Base-by-base conservation (phyloP, 345 rosid species). In the Eutrema heterophyllum region DNA sequence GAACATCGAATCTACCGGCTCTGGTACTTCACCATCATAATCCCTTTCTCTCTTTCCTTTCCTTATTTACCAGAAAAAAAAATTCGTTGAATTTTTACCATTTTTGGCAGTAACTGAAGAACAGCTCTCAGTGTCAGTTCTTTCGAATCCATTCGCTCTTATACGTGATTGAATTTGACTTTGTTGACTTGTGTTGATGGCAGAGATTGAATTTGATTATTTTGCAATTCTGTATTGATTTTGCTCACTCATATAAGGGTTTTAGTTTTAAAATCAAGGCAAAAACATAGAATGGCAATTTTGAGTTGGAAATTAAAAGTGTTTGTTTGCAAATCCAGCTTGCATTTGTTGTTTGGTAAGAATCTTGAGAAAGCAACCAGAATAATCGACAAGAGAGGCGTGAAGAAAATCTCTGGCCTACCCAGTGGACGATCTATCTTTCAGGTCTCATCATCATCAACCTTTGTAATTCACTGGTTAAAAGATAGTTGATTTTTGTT, bases 331-430 rank as follows among this genome's bases (percentile, higher is more conserved):
- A 64, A 74, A 26, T 39, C 44, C 78, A 94, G 97, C 44, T 85
- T 91, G 85, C 87, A 89, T 83, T 81, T 91, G 81, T 77, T 91
- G 86, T 94, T 87, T 79, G 97, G 97, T 71, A 94, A 89, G 80
- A 94, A 89, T 78, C 67, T 94, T 48, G 96, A 89, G 84, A 83
- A 83, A 67, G 98, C 97, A 0, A 85, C 93, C 5, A 78, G 88
- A 81, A 88, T 89, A 21, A 83, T 89, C 16, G 96, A 91, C 77
- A 95, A 89, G 50, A 78, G 83, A 29, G 89, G 93, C 41, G 95
- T 93, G 36, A 91, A 87, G 83, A 82, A 81, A 76, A 84, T 94
- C 81, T 81, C 85, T 11, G 87, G 97, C 11, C 72, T 83, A 41
- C 96, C 97, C 4, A 87, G 96, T 29, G 91, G 89, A 5, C 88